Base-by-base conservation (phyloP, 2,329 filamentous ascomycete species). In the Chrysoporthe cubensis region DNA sequence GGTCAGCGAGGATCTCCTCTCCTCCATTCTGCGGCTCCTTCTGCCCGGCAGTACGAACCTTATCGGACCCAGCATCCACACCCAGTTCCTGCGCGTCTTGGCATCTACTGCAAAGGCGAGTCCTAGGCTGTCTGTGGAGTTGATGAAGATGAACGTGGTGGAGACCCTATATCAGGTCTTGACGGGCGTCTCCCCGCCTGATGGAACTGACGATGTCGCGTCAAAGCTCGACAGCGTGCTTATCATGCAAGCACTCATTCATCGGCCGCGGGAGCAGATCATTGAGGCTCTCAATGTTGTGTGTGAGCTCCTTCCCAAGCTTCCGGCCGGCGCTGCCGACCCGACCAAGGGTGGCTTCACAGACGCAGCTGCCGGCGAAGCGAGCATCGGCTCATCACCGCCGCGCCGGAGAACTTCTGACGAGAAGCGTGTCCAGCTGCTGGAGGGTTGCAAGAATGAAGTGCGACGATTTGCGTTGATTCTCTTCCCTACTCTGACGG, bases 201-300 rank as follows among this genome's bases (percentile, higher is more conserved):
- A 84, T 70, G 92, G 91, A 44, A 90, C 86, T 1, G 90, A 94
- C 46, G 90, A 95, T 76, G 87, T 93, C 67, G 91, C 90, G 42
- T 91, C 88, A 48, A 97, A 96, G 80, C 91, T 98, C 71, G 95
- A 98, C 79, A 97, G 94, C 75, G 95, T 98, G 66, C 88, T 99
- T 58, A 96, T 99, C 74, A 99, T 99, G 96, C 96, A 99, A 80
- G 94, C 96, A 48, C 85, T 99, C 71, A 97, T 99, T 64, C 96
- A 98, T 76, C 90, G 95, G 52, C 96, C 96, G 7, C 90, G 94
- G 66, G 96, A 99, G 73, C 96, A 99, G 79, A 92, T 99, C 21
- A 96, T 95, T 73, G 96, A 99, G 82, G 97, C 96, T 1, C 86
- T 99, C 71, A 98, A 98, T 76, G 94, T 99, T 71, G 94, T 99